Percentiles rank a stretch among this genome's conserved stretches.
Evolutionary conservation across 306 rosid genomes (phyloP).

Genomic region (Vachellia pachyceras): DNA sequence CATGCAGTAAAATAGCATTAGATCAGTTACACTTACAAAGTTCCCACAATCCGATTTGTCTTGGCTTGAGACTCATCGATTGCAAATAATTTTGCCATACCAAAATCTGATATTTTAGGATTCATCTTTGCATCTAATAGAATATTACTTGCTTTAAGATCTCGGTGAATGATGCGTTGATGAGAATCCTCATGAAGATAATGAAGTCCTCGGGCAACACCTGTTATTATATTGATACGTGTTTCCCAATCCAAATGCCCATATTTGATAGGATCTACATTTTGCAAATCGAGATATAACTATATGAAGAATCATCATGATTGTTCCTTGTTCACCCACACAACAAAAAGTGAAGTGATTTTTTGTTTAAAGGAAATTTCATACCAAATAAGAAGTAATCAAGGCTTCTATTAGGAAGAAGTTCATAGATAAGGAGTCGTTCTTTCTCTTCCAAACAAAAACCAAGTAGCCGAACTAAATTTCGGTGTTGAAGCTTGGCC

Average conservation of each 20-base stretch:
- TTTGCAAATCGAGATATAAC: neutral
- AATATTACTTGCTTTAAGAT: constrained; percentile 53
- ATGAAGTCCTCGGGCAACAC: neutral
- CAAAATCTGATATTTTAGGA: constrained; percentile 56
- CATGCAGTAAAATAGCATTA: no score
- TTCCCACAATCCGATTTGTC: constrained; percentile 40
- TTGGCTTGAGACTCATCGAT: constrained; percentile 34
- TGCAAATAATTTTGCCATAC: constrained; percentile 41
- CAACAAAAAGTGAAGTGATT: neutral
- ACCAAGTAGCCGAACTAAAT: neutral
- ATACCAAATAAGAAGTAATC: neutral
- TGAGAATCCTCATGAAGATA: neutral
- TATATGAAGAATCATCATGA: neutral
- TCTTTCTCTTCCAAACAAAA: neutral
- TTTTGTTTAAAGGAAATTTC: neutral
- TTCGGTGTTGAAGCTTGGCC: neutral
- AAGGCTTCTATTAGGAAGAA: neutral
- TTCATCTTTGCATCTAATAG: constrained; percentile 43
- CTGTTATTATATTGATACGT: neutral
- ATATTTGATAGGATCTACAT: neutral
- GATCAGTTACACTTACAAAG: constrained; percentile 35
- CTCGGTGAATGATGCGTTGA: constrained; percentile 37
- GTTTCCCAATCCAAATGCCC: neutral
- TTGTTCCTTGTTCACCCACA: neutral
- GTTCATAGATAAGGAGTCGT: neutral